Base-by-base conservation (phyloP, 441 rosid species). In the Euphorbia celastroides region DNA sequence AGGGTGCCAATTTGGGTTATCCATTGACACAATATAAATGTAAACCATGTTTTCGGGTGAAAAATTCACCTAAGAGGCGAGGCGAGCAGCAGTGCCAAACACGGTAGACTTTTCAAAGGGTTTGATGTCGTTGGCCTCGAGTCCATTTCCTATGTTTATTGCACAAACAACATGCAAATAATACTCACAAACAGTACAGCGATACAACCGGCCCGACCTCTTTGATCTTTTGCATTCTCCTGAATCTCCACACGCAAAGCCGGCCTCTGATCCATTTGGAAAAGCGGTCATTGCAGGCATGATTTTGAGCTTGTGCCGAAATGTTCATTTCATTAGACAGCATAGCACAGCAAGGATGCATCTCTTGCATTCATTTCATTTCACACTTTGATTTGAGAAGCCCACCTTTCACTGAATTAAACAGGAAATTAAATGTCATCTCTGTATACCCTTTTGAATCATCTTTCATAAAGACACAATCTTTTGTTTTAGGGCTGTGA, bases 341-440 rank as follows among this genome's bases (percentile, higher is more conserved):
- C 95, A 79, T 83, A 42, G 96, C 88, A 42, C 98, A 93, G 71
- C 97, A 83, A 19, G 98, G 97, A 79, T 93, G 96, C 85, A 93
- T 86, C 57, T 89, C 96, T 70, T 77, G 50, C 98, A 93, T 3
- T 84, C 84, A 38, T 72, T 78, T 88, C 98, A 93, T 73, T 83
- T 75, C 93, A 55, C 97, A 93, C 77, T 83, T 85, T 2, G 96
- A 80, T 80, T 89, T 85, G 26, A 76, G 67, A 41, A 86, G 77
- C 17, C 94, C 97, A 5, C 85, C 84, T 84, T 84, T 92, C 14
- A 65, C 95, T 86, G 55, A 41, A 34, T 34, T 9, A 41, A 62
- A 20, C 31, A 2, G 44, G 5, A 38, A 22, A 20, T 28, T 12
- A 20, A 25, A n/a, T 12, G 46, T 48, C 5, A 44, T 34, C 38